These are phyloP conservation scores for Zygosaccharomyces sapae DNA, from an alignment of 1,139 yeast genomes.

Conservation along the genomic window DNA sequence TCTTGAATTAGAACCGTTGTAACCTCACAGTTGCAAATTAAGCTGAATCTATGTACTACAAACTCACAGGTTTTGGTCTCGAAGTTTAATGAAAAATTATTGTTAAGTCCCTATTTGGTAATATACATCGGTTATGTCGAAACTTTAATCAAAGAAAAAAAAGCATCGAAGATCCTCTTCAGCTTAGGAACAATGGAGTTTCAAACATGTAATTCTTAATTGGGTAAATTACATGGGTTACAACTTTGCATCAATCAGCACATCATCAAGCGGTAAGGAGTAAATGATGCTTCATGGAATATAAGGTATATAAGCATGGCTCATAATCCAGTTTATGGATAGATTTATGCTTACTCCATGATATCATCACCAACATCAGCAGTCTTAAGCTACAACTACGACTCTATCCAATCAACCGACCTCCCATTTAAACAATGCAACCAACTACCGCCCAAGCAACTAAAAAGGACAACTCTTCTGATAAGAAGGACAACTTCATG, in stretches of 20 bases:
- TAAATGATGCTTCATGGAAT: background rate
- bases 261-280: too few species aligned
- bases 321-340: conserved; percentile 52
- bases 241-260: background rate
- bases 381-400: background rate
- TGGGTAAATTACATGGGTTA: conserved; percentile 9
- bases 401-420: background rate
- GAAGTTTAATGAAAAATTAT: background rate
- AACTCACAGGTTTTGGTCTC: background rate
- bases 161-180: background rate
- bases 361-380: background rate
- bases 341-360: conserved; percentile 71
- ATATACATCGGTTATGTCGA: conserved; percentile 2
- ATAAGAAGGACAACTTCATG: conserved; percentile 34
- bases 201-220: conserved; percentile 5
- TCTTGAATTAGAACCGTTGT: background rate
- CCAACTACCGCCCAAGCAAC: conserved; percentile 29
- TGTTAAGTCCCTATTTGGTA: conserved; percentile 1
- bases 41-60: background rate
- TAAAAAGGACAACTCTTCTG: conserved; percentile 28
- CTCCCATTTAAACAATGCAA: conserved; percentile 22
- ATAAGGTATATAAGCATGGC: background rate
- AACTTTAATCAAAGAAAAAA: background rate
- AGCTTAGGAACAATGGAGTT: background rate
- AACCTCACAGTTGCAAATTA: background rate